phyloP scores from a whole-genome alignment of 768 basidiomycete species.

The Trametes maxima region DNA sequence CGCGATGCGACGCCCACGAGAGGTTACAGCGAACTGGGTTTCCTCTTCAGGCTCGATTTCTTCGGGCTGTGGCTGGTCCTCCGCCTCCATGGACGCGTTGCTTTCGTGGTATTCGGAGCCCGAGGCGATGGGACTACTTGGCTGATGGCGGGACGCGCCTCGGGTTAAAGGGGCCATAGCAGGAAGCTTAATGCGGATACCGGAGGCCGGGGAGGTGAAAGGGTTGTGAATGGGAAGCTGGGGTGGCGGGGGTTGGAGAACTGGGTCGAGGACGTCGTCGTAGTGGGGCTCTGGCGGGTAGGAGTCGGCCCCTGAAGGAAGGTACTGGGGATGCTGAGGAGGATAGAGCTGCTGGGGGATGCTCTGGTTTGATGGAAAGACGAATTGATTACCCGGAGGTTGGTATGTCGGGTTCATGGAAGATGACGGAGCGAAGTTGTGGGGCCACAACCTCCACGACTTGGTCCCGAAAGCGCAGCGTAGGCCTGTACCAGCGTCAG shows the following conservation, averaged over 20 bases:
- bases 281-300: background rate
- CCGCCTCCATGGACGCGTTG: conserved; percentile 36
- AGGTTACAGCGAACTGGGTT: conserved; percentile 22
- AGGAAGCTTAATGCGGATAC: conserved; percentile 26
- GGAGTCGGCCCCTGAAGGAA: background rate
- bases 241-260: conserved; percentile 8
- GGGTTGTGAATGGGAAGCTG: background rate
- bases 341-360: background rate
- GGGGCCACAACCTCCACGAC: conserved; percentile 14
- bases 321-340: background rate
- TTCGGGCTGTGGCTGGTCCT: conserved; percentile 25
- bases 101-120: conserved; percentile 40
- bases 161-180: conserved; percentile 31
- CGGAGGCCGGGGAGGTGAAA: conserved; percentile 8
- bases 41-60: conserved; percentile 25
- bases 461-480: background rate
- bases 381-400: conserved; percentile 15
- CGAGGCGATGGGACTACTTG: conserved; percentile 31
- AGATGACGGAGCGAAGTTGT: conserved; percentile 16
- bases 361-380: conserved; percentile 5
- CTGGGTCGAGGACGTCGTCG: conserved; percentile 4
- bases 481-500: background rate
- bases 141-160: conserved; percentile 21
- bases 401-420: conserved; percentile 19
- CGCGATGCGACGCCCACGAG: conserved; percentile 32